Percentiles rank a stretch among this genome's conserved stretches.
Conservation (phyloP, 2,329 filamentous ascomycete genomes). For the Colletotrichum tabaci region DNA sequence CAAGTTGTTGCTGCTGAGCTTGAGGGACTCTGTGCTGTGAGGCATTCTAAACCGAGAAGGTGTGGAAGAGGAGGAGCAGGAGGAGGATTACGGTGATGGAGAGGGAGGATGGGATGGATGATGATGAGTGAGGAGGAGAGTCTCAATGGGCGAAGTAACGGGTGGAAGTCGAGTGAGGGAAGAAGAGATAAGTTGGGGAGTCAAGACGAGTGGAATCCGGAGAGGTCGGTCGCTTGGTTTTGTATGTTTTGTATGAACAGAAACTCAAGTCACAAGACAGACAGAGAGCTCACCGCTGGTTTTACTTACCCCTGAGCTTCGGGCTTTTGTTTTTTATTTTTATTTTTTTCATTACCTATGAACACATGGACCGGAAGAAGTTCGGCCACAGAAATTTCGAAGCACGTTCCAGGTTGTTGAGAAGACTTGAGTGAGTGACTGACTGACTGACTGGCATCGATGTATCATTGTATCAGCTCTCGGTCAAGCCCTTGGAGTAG, state of each 20-base stretch:
- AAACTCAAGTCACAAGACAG: background rate
- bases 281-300: constrained; percentile 19
- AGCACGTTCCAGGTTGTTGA: constrained; percentile 37
- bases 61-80: background rate
- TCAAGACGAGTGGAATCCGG: background rate
- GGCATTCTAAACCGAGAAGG: constrained; percentile 32
- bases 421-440: background rate
- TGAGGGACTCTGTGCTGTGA: constrained; percentile 41
- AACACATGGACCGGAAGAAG: constrained; percentile 11
- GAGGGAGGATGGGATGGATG: background rate
- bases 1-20: constrained; percentile 39
- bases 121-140: no score
- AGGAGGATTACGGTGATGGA: background rate
- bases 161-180: background rate
- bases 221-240: background rate
- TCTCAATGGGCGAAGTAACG: no score
- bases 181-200: background rate
- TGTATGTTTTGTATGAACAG: constrained; percentile 19
- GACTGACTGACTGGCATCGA: no score
- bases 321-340: constrained; percentile 4
- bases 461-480: no score
- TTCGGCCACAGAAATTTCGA: constrained; percentile 31
- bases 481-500: constrained; percentile 10
- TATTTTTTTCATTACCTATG: no score
- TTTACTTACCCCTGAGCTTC: constrained; percentile 25